Base-by-base conservation (phyloP, 108 stramenopile species). In the Fragilariopsis cylindrus region DNA sequence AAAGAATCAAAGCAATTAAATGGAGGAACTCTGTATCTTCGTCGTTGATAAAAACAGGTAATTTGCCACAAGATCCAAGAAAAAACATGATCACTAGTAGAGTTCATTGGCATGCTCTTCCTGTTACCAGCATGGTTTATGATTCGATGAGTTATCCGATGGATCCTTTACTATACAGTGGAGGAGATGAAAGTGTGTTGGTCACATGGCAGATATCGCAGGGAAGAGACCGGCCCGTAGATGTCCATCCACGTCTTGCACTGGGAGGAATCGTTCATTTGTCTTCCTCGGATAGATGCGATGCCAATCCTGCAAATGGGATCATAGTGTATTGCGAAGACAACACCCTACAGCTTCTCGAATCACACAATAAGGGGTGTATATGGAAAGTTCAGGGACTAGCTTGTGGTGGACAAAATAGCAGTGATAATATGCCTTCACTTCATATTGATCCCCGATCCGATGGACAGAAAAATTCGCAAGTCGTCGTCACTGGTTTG, bases 51-150 rank as follows among this genome's bases (percentile, higher is more conserved):
- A 30, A 30, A 30, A 30, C 30, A 30, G 30, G 30, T 30, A 30
- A 30, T 21, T 11, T 15, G 21, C 72, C 75, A 58, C 73, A 74
- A 13, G 85, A 87, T 73, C 92, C 92, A 0, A 53, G 75, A 41
- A 70, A 67, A n/a, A 62, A 68, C 7, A 76, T 87, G 43, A 72
- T 89, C 8, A 72, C 70, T 41, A 69, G 86, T 18, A 74, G 78
- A 30, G 72, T 92, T 3, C 93, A 94, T 55, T 94, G 93, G 93
- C 93, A 94, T 64, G 76, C 93, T 2, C 91, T 90, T 71, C 82
- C 93, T 4, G 91, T 92, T 4, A 55, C 82, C 12, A 77, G 84
- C 2, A 58, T 94, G 60, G 54, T 80, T 2, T 90, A 79, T 74
- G 65, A 84, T 43, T 62, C 62, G 18, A 69, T 18, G 44, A 75